Conservation (phyloP, 2,329 filamentous ascomycete genomes). For the Penicillium sclerotiorum region DNA sequence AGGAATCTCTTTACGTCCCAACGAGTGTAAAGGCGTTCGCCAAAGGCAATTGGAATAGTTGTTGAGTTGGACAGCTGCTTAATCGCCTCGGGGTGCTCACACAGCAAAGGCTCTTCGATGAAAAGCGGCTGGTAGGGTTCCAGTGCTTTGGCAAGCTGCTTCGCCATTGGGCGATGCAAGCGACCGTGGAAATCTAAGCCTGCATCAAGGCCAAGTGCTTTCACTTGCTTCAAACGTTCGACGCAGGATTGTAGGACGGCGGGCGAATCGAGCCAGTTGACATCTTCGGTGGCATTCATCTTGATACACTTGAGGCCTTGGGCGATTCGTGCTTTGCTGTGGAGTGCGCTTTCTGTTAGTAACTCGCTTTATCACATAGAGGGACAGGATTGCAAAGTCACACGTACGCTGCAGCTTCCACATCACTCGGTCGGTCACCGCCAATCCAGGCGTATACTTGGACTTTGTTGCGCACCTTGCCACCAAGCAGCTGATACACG, state of each 20-base stretch:
- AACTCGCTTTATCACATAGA: neutral
- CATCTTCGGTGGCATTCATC: conserved; percentile 78
- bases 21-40: conserved; percentile 70
- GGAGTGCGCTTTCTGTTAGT: neutral
- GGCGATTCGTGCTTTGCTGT: conserved; percentile 46
- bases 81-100: conserved; percentile 69
- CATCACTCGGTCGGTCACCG: conserved; percentile 69
- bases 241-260: conserved; percentile 64
- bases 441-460: conserved; percentile 80
- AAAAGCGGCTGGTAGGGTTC: conserved; percentile 71
- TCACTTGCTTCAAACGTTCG: conserved; percentile 69
- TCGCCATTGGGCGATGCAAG: conserved; percentile 76
- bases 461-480: conserved; percentile 69
- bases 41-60: conserved; percentile 73
- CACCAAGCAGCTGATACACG: conserved; percentile 73
- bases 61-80: conserved; percentile 64
- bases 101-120: conserved; percentile 73
- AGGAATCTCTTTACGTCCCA: conserved; percentile 76
- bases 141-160: conserved; percentile 68
- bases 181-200: conserved; percentile 81
- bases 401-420: conserved; percentile 57
- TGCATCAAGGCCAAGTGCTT: conserved; percentile 69
- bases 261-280: conserved; percentile 77
- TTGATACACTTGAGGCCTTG: conserved; percentile 59
- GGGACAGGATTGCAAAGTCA: neutral